A percentile compares a stretch with the other conserved stretches of the same genome.
These are phyloP conservation scores for Talaromyces islandicus DNA, from an alignment of 2,329 filamentous ascomycete genomes.

Conservation along the genomic window DNA sequence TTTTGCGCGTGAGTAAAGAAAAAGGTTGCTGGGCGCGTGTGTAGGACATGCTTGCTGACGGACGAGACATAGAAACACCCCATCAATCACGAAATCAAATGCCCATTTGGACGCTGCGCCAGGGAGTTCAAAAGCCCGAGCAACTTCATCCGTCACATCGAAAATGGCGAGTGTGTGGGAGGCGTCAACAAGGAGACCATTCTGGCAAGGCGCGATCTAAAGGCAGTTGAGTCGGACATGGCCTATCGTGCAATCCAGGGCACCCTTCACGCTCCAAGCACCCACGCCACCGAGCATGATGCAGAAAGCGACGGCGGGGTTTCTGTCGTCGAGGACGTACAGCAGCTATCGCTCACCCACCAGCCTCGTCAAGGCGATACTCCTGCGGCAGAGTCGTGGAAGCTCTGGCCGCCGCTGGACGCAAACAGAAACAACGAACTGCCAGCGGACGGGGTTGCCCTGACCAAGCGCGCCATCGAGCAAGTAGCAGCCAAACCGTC, in stretches of 20 bases:
- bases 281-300: not conserved
- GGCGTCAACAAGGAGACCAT: constrained; percentile 40
- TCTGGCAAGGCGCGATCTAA: constrained; percentile 45
- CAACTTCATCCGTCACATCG: constrained; percentile 49
- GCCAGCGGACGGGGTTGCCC: constrained; percentile 14
- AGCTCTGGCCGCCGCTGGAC: not conserved
- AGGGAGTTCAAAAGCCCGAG: constrained; percentile 43
- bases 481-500: not conserved
- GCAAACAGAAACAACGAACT: constrained; percentile 2
- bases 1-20: constrained; percentile 41
- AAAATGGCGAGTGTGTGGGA: constrained; percentile 44
- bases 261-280: not conserved
- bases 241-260: not conserved
- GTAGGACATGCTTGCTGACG: not conserved
- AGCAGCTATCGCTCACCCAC: not conserved
- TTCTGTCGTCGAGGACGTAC: not conserved
- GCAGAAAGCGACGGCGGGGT: not conserved
- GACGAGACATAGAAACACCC: constrained; percentile 40
- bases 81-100: constrained; percentile 45
- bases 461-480: constrained; percentile 13
- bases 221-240: constrained; percentile 37
- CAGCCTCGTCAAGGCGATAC: not conserved
- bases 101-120: constrained; percentile 38
- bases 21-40: too few relatives aligned
- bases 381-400: not conserved